Conservation (phyloP, 2,329 filamentous ascomycete species). For the Metarhizium robertsii region DNA sequence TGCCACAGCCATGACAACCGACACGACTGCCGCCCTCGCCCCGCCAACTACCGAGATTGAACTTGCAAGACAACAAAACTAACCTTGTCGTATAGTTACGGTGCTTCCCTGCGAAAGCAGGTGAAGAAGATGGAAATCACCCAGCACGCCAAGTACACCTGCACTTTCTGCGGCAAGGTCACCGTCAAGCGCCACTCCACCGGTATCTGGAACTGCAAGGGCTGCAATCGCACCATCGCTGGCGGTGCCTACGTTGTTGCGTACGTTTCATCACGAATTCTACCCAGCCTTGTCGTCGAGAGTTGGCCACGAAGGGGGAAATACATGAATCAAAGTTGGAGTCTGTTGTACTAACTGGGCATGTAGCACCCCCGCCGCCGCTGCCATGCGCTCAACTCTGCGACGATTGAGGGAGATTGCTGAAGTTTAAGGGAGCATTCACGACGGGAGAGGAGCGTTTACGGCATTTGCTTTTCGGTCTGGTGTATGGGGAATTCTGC, state of each 20-base stretch:
- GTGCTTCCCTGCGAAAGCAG: conserved; percentile 97
- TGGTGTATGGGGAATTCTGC: conserved; percentile 36
- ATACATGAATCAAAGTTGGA: no score
- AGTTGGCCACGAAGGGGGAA: neutral
- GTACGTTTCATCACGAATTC: conserved; percentile 52
- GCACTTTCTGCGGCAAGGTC: conserved; percentile 98
- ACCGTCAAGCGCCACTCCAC: conserved; percentile 84
- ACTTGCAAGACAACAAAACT: neutral
- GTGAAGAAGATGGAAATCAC: conserved; percentile 99
- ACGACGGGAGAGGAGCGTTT: conserved; percentile 22
- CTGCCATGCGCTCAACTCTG: conserved; percentile 91
- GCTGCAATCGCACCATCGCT: conserved; percentile 74
- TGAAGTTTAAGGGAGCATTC: conserved; percentile 62
- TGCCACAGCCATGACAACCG: neutral
- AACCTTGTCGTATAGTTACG: conserved; percentile 54
- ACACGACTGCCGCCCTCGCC: no score
- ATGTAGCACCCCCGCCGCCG: conserved; percentile 79
- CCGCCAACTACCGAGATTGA: neutral
- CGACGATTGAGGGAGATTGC: conserved; percentile 95
- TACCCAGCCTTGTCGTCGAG: neutral
- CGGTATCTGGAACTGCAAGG: conserved; percentile 95
- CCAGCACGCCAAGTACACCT: conserved; percentile 94
- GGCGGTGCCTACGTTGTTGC: conserved; percentile 87
- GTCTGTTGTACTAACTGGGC: neutral
- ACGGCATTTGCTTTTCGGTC: conserved; percentile 36